These are phyloP conservation scores for Dalbergia cochinchinensis DNA, from an alignment of 306 rosid genomes.

Conservation along the genomic window DNA sequence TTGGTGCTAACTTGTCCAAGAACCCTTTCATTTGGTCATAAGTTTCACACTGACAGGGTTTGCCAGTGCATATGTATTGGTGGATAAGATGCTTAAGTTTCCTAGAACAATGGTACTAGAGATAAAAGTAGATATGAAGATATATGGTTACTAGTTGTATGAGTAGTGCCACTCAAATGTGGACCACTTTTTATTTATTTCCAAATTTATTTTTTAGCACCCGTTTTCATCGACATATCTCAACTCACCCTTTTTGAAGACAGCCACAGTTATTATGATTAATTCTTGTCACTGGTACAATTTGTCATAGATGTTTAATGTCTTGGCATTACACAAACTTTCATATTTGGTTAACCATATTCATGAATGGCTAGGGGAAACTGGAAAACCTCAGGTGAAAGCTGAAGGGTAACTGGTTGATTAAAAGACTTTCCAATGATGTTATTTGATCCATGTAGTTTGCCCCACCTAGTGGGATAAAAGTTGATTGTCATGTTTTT, in stretches of 20 bases:
- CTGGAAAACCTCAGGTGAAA: slow-evolving; percentile 15
- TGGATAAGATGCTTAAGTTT: slow-evolving; percentile 1
- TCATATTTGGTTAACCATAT: slow-evolving; percentile 11
- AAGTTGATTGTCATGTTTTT: not conserved
- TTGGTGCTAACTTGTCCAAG: slow-evolving; percentile 13
- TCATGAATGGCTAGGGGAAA: slow-evolving; percentile 17
- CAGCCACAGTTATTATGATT: slow-evolving; percentile 9
- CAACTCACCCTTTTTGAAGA: slow-evolving; percentile 1
- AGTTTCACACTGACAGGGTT: slow-evolving; percentile 14
- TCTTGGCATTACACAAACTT: not conserved
- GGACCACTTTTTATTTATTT: slow-evolving; percentile 26
- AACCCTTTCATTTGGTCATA: slow-evolving; percentile 32
- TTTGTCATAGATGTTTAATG: slow-evolving; percentile 21
- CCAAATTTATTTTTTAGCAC: slow-evolving; percentile 21
- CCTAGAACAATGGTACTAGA: not conserved
- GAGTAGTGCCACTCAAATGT: slow-evolving; percentile 21
- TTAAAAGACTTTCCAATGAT: not conserved
- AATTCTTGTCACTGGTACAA: slow-evolving; percentile 22
- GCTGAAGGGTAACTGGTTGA: slow-evolving; percentile 16
- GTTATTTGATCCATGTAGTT: slow-evolving; percentile 8
- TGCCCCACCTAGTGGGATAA: not conserved
- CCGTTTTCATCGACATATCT: not conserved
- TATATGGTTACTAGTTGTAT: slow-evolving; percentile 15
- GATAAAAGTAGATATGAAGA: not conserved
- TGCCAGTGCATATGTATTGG: slow-evolving; percentile 15